Evolutionary conservation across 306 rosid genomes (phyloP).

Genomic region (Rosa rugosa): DNA sequence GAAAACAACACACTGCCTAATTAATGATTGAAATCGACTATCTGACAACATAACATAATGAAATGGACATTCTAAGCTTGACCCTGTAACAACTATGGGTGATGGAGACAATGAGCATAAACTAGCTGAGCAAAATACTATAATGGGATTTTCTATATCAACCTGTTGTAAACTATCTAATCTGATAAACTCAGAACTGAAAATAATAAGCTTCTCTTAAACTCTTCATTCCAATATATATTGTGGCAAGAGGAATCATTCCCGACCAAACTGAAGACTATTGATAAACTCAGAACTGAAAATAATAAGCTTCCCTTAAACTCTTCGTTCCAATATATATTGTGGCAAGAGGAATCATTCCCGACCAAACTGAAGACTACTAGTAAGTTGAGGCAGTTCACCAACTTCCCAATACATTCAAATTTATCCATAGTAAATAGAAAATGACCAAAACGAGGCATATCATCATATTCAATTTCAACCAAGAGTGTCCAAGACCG

Average conservation of each 20-base stretch:
- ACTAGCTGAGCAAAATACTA: neutral
- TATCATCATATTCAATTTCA: neutral
- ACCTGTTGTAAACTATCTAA: neutral
- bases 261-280: neutral
- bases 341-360: conserved; percentile 1
- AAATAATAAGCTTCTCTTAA: neutral
- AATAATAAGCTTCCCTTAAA: neutral
- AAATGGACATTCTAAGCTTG: neutral
- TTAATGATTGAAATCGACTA: neutral
- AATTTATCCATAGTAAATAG: neutral
- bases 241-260: neutral
- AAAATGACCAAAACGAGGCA: neutral
- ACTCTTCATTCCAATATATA: neutral
- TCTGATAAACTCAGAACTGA: neutral
- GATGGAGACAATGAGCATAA: neutral
- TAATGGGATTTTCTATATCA: neutral
- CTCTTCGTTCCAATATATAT: neutral
- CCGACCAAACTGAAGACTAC: neutral
- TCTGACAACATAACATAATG: neutral
- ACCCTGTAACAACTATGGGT: neutral
- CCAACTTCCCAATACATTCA: neutral
- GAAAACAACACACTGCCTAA: neutral
- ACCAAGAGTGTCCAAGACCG: neutral
- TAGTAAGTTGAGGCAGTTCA: neutral
- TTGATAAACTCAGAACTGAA: neutral